phyloP scores from a whole-genome alignment of 768 basidiomycete species.

The Boletus edulis region DNA sequence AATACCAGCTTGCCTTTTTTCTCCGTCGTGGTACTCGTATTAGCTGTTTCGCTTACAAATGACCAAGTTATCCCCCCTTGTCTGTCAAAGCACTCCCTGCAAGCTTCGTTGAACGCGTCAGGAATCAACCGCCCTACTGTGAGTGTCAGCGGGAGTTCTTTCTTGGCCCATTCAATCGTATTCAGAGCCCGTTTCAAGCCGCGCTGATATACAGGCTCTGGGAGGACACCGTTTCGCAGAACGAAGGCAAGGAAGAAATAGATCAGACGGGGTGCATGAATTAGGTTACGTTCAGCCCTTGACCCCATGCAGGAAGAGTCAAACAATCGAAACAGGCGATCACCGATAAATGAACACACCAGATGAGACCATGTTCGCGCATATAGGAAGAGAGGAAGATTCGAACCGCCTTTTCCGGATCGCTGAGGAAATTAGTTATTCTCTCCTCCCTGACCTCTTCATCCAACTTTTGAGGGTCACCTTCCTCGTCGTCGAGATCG shows the following conservation, averaged over 20 bases:
- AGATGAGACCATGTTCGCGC: conserved; percentile 64
- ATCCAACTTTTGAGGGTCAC: conserved; percentile 34
- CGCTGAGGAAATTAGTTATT: conserved; percentile 52
- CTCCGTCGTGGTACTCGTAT: background rate
- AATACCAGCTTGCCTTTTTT: conserved; percentile 5
- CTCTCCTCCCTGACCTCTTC: conserved; percentile 41
- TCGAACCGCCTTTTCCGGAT: conserved; percentile 56
- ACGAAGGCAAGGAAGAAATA: conserved; percentile 61
- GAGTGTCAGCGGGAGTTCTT: conserved; percentile 43
- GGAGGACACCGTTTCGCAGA: conserved; percentile 52
- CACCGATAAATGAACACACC: conserved; percentile 40
- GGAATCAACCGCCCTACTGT: conserved; percentile 39
- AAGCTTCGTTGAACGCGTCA: conserved; percentile 48
- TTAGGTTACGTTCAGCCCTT: conserved; percentile 50
- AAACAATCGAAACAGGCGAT: background rate
- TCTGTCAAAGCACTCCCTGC: conserved; percentile 47
- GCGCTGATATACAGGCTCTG: conserved; percentile 44
- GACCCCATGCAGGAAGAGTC: background rate
- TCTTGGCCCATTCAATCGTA: conserved; percentile 38
- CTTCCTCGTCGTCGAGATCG: conserved; percentile 30
- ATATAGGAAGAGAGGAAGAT: conserved; percentile 73
- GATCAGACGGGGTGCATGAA: conserved; percentile 51
- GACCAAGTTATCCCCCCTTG: conserved; percentile 41
- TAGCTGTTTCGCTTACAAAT: conserved; percentile 1
- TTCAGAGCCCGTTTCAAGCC: conserved; percentile 46